Evolutionary conservation across 2,329 filamentous ascomycete genomes (phyloP), one percentile per base, ranked within the genome.

Genomic region (Cordyceps cateniannulata): DNA sequence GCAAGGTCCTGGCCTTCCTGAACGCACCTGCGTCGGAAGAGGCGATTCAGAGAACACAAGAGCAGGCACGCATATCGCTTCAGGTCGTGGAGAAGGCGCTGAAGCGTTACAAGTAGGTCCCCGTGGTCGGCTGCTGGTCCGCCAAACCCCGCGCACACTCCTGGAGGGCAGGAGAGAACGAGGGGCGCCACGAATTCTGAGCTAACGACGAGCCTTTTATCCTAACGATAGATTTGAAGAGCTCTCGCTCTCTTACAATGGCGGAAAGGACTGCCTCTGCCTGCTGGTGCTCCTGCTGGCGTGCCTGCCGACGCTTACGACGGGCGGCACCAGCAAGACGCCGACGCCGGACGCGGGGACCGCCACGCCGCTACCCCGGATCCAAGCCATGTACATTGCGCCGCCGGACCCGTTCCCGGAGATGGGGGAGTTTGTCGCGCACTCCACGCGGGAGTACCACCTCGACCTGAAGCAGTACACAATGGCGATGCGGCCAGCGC

Each of bases 211-310:
- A 24, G 22, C 22, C 10, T 48, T 12, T n/a, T 44, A 5, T 29
- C 54, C 18, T 35, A n/a, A 50, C 22, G 29, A 18, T 29, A 95
- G 90, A 62, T 83, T 89, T 64, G 81, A 88, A 62, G 83, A 96
- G 71, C 82, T 98, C 63, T 91, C 93, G 5, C 81, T 98, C 65
- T 96, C 93, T 61, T 99, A 97, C 77, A 99, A 99, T 69, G 95
- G 95, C 70, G 95, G 95, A 63, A 99, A 99, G 75, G 95, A 98
- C 80, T 98, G 93, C 69, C 88, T 98, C 20, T 93, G 98, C 58
- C 85, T 98, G 20, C 81, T 98, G 7, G 83, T 97, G 69, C 80
- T 98, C 65, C 91, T 96, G 70, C 86, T 98, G 66, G 87, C 88
- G 63, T 81, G 78, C 66, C 77, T 83, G 59, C 76, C 81, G 44